A percentile compares a stretch with the other conserved stretches of the same genome.
These are phyloP conservation scores for Dalbergia cochinchinensis DNA, from an alignment of 306 rosid genomes.

Conservation along the genomic window DNA sequence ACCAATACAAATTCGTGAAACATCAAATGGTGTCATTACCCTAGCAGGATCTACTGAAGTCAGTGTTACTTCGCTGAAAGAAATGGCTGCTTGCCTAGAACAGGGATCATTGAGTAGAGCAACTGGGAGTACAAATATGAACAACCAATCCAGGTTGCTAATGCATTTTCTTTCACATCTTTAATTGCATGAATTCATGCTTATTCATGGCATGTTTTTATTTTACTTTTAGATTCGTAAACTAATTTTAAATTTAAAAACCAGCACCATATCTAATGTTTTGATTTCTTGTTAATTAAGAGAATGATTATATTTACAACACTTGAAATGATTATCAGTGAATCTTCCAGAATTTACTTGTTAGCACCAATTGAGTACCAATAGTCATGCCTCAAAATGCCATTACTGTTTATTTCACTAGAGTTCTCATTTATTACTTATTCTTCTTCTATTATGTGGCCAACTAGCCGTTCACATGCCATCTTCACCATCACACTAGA, in stretches of 20 bases:
- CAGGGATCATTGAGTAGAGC: slow-evolving; percentile 95
- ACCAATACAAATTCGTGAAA: slow-evolving; percentile 95
- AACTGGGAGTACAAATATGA: slow-evolving; percentile 98
- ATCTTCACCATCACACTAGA: slow-evolving; percentile 97
- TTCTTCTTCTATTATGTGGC: slow-evolving; percentile 44
- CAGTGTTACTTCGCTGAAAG: slow-evolving; percentile 79
- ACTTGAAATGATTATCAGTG: not conserved
- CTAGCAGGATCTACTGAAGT: slow-evolving; percentile 96
- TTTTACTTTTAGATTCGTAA: slow-evolving; percentile 11
- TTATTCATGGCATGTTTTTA: not conserved
- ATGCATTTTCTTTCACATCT: slow-evolving; percentile 43
- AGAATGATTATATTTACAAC: slow-evolving; percentile 2
- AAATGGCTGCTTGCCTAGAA: slow-evolving; percentile 95
- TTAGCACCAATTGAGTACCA: not conserved
- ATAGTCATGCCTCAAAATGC: slow-evolving; percentile 20
- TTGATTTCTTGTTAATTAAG: slow-evolving; percentile 21
- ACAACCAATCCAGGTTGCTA: slow-evolving; percentile 89
- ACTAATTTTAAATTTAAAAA: slow-evolving; percentile 18
- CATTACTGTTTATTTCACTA: slow-evolving; percentile 21
- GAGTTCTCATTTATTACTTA: slow-evolving; percentile 41
- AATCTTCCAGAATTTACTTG: slow-evolving; percentile 27
- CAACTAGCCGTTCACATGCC: slow-evolving; percentile 93
- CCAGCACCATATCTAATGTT: not conserved
- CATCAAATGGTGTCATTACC: slow-evolving; percentile 94
- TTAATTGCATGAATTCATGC: slow-evolving; percentile 20